phyloP scores from a whole-genome alignment of 1,139 yeast species.

The Scheffersomyces insectosa region DNA sequence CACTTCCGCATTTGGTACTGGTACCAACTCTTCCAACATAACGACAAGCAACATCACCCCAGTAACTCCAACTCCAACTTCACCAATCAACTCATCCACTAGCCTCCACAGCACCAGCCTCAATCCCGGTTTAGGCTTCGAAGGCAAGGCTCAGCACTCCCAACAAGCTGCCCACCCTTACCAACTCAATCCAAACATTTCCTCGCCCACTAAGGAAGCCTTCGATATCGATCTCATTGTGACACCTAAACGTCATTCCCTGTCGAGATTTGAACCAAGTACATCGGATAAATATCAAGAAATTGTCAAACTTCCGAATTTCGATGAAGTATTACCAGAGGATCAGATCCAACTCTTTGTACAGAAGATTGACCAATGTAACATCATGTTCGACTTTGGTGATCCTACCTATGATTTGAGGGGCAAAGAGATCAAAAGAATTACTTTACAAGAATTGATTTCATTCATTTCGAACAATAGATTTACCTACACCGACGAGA shows the following conservation, averaged over 20 bases:
- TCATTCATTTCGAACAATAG: slow-evolving; percentile 83
- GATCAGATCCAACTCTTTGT: slow-evolving; percentile 81
- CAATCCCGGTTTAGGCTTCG: slow-evolving; percentile 14
- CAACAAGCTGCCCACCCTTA: slow-evolving; percentile 32
- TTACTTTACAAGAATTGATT: slow-evolving; percentile 83
- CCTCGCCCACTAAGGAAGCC: slow-evolving; percentile 41
- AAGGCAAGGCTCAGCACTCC: slow-evolving; percentile 22
- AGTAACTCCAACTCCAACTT: slow-evolving; percentile 34
- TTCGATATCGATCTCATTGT: slow-evolving; percentile 49
- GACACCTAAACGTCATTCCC: slow-evolving; percentile 89
- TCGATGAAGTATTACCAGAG: slow-evolving; percentile 87
- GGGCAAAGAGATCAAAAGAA: slow-evolving; percentile 89
- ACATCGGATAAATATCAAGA: slow-evolving; percentile 61
- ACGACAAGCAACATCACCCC: slow-evolving; percentile 18
- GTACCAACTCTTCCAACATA: slow-evolving; percentile 16
- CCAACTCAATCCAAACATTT: slow-evolving; percentile 41
- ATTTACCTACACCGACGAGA: slow-evolving; percentile 84
- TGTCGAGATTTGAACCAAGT: slow-evolving; percentile 87
- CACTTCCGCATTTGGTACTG: slow-evolving; percentile 19
- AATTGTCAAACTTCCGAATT: slow-evolving; percentile 78
- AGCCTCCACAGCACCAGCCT: slow-evolving; percentile 6
- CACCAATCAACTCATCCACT: slow-evolving; percentile 22
- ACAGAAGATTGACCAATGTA: slow-evolving; percentile 91
- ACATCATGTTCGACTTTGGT: slow-evolving; percentile 87
- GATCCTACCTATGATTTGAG: slow-evolving; percentile 91